Conservation (phyloP, 2,329 filamentous ascomycete genomes). For the Hypoxylon sp. region DNA sequence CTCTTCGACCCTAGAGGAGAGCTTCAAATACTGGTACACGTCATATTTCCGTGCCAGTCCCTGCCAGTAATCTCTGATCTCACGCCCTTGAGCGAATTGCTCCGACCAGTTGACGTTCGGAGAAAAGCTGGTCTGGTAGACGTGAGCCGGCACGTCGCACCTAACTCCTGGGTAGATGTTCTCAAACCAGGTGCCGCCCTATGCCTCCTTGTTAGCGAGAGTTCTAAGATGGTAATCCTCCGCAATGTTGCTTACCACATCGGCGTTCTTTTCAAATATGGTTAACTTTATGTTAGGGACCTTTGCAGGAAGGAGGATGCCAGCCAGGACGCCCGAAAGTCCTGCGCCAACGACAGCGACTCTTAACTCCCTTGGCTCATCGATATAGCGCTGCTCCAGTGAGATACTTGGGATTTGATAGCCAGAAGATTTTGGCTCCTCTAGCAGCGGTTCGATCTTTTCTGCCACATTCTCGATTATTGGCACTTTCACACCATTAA, state of each 20-base stretch:
- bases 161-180: constrained; percentile 75
- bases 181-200: constrained; percentile 69
- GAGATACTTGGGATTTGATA: constrained; percentile 44
- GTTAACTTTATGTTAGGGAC: constrained; percentile 76
- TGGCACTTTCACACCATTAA: constrained; percentile 35
- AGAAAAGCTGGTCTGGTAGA: constrained; percentile 77
- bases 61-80: constrained; percentile 79
- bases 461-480: constrained; percentile 27
- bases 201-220: constrained; percentile 15
- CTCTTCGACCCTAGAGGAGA: constrained; percentile 69
- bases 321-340: constrained; percentile 73
- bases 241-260: constrained; percentile 68
- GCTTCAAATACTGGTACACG: constrained; percentile 71
- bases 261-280: constrained; percentile 77
- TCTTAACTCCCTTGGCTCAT: constrained; percentile 63
- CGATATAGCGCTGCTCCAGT: constrained; percentile 60
- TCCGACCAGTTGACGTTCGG: constrained; percentile 79
- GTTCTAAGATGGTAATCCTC: background rate
- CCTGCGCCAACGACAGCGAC: constrained; percentile 77
- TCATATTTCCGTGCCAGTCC: constrained; percentile 73
- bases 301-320: constrained; percentile 76
- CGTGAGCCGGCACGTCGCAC: constrained; percentile 78
- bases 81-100: constrained; percentile 75
- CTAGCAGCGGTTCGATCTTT: constrained; percentile 25
- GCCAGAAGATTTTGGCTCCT: constrained; percentile 25